Conservation (phyloP, 2,329 filamentous ascomycete species). For the Botrytis deweyae region DNA sequence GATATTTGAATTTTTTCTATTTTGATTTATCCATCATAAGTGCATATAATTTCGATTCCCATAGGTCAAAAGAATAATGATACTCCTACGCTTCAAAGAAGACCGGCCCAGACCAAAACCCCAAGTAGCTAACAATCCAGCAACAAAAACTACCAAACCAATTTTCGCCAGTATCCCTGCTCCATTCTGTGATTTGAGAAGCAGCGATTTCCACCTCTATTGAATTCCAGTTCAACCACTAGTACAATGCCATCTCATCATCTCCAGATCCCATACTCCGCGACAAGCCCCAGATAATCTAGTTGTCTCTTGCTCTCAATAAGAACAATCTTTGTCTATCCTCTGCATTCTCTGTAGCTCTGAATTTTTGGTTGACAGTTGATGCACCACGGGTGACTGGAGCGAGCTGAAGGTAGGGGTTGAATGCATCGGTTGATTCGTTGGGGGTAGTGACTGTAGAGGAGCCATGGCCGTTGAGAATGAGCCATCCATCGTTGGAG, state of each 20-base stretch:
- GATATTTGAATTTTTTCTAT: background rate
- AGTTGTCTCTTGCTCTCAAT: constrained; percentile 19
- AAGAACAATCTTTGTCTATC: constrained; percentile 20
- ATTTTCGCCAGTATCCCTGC: background rate
- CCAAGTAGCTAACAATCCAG: background rate
- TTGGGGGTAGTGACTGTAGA: constrained; percentile 7
- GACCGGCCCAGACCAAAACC: background rate
- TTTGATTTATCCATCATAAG: background rate
- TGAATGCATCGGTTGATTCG: background rate
- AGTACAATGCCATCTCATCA: background rate
- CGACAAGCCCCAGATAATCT: background rate
- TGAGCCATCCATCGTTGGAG: constrained; percentile 16
- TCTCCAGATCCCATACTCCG: background rate
- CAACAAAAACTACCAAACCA: background rate
- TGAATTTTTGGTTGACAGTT: background rate
- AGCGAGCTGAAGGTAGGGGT: constrained; percentile 19
- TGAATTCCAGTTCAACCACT: background rate
- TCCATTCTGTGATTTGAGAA: background rate
- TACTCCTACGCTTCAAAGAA: constrained; percentile 2
- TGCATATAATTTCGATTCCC: background rate
- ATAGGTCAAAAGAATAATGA: background rate
- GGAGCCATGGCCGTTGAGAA: constrained; percentile 6
- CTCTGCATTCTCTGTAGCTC: constrained; percentile 9
- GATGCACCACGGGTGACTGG: constrained; percentile 10
- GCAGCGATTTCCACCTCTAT: background rate